A percentile compares a stretch with the other conserved stretches of the same genome.
Evolutionary conservation across 129 eudicot species (phyloP).

Genomic region (Artemisia argyi): DNA sequence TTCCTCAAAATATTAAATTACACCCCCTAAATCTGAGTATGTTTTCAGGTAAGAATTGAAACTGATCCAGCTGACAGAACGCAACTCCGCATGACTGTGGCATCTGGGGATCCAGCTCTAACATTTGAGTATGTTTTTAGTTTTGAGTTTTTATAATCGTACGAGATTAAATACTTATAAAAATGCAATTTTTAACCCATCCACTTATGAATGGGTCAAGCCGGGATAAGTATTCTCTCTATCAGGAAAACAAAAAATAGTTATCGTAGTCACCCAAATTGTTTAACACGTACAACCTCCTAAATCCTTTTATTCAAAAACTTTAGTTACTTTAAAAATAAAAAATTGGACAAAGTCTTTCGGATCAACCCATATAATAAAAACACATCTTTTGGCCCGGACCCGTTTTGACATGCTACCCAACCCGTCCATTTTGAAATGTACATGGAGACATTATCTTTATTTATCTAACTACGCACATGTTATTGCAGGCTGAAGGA

Average conservation of each 20-base stretch:
- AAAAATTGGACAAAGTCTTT: too few species aligned
- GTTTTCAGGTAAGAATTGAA: constrained; percentile 83
- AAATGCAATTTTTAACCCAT: not conserved
- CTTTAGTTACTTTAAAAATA: too few species aligned
- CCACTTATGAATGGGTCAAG: not conserved
- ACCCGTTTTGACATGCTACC: not conserved
- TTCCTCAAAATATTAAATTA: not conserved
- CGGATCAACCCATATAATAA: not conserved
- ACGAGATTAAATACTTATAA: not conserved
- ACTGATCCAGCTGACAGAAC: constrained; percentile 99
- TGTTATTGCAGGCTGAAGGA: constrained; percentile 73
- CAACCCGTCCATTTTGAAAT: not conserved
- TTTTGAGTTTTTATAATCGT: not conserved
- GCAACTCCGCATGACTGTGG: constrained; percentile 92
- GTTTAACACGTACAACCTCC: not conserved
- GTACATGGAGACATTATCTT: not conserved
- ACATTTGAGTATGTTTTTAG: constrained; percentile 76
- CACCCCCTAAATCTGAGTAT: not conserved
- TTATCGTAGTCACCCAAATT: not conserved
- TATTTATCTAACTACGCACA: not conserved
- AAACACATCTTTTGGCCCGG: not conserved
- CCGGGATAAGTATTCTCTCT: too few species aligned
- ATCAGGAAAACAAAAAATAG: too few species aligned
- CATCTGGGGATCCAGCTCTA: constrained; percentile 84
- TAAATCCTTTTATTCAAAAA: not conserved